Conservation (phyloP, 306 rosid species). For the Senna siamea region DNA sequence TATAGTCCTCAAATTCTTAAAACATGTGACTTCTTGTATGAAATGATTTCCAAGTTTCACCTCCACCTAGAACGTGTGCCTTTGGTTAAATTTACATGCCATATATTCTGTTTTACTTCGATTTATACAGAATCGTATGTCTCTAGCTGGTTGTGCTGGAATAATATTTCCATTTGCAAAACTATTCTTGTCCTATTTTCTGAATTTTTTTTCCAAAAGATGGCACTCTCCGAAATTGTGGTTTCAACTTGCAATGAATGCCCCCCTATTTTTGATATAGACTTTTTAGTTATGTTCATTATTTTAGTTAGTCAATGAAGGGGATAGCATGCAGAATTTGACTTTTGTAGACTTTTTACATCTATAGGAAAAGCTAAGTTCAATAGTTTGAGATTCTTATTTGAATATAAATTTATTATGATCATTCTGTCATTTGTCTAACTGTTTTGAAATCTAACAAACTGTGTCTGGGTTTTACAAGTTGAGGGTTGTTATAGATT, state of each 20-base stretch:
- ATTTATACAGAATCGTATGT: too few species aligned
- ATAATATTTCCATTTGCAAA: conserved; percentile 24
- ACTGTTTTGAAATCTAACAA: too few species aligned
- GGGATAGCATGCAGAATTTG: background rate
- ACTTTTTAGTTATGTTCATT: conserved; percentile 5
- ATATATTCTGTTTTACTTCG: too few species aligned
- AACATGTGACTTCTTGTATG: too few species aligned
- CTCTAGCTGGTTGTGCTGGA: background rate
- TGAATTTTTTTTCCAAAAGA: conserved; percentile 4
- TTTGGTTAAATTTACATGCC: too few species aligned
- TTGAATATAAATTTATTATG: too few species aligned
- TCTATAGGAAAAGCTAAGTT: too few species aligned
- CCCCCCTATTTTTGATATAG: conserved; percentile 11
- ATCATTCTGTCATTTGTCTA: too few species aligned
- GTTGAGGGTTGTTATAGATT: background rate
- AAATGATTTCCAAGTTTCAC: too few species aligned
- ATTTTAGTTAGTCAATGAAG: conserved; percentile 2
- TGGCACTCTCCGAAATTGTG: background rate
- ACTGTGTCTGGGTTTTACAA: background rate
- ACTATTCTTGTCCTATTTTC: conserved; percentile 19
- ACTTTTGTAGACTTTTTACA: background rate
- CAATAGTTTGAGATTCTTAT: too few species aligned
- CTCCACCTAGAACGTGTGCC: too few species aligned
- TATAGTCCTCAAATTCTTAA: too few species aligned
- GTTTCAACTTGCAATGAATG: conserved; percentile 25